Evolutionary conservation across 139 green algal species (phyloP), one percentile per base, ranked within the genome.

Genomic region (Closterium sp.): DNA sequence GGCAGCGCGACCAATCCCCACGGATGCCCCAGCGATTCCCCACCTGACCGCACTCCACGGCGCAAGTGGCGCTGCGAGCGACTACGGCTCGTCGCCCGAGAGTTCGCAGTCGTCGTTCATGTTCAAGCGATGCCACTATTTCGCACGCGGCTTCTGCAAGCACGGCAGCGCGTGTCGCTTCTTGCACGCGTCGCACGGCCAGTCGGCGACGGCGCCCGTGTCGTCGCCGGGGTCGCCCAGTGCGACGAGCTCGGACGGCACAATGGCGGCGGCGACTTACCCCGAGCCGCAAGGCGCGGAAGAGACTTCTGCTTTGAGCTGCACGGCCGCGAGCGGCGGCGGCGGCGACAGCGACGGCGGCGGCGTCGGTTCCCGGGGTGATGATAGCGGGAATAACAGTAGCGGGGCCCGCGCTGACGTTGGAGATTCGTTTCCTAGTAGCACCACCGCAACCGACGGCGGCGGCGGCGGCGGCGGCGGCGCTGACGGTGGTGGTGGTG

Each of bases 81-180:
- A 91, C 30, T 50, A 91, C 88, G 38, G n/a, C 0, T 31, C 30
- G 28, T 31, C 28, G 28, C 45, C 29, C 9, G 88, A 31, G 42
- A 31, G 28, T 22, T 85, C 28, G 42, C 29, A 70, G 88, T 31
- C 88, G 88, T 31, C 88, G 10, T 73, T 73, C 17, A 73, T 73
- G 50, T 73, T 73, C 50, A 73, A 73, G 79, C 90, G 84, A 11
- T 92, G 90, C 90, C 29, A 91, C 7, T 90, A 92, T 10, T 92
- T 91, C 30, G 79, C 90, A 19, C 85, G 86, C n/a, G 90, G 90
- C 5, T 92, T 86, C 31, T 92, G 90, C 90, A 92, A 92, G 79
- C 90, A 92, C 31, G 90, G 90, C 10, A 62, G 28, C 28, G 38
- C 31, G 9, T 92, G 90, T 31, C 70, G 79, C 32, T 92, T 92